phyloP scores from a whole-genome alignment of 1,284 basidiomycete genomes.

The Chalciporus sp. region DNA sequence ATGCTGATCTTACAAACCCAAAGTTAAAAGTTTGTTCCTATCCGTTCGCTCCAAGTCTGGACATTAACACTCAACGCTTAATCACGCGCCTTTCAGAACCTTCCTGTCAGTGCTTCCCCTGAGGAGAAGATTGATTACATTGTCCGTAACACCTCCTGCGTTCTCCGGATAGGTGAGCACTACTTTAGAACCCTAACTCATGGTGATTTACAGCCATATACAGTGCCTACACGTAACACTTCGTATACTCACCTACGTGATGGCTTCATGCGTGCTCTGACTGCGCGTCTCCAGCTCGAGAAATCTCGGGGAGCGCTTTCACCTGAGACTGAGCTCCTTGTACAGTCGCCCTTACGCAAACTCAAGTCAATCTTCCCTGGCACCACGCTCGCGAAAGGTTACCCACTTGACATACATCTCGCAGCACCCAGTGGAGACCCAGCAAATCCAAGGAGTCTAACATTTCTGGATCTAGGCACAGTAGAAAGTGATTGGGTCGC shows the following conservation, averaged over 20 bases:
- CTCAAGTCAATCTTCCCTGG: slow-evolving; percentile 78
- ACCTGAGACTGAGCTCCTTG: slow-evolving; percentile 55
- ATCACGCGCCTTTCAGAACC: slow-evolving; percentile 28
- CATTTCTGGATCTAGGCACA: slow-evolving; percentile 73
- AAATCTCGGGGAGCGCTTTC: slow-evolving; percentile 55
- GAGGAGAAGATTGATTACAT: slow-evolving; percentile 75
- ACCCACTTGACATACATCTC: slow-evolving; percentile 69
- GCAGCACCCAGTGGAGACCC: slow-evolving; percentile 50
- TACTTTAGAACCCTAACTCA: not conserved
- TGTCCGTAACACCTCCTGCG: slow-evolving; percentile 66
- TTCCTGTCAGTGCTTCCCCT: slow-evolving; percentile 49
- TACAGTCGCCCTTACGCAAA: slow-evolving; percentile 66
- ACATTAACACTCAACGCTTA: not conserved
- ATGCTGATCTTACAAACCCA: slow-evolving; percentile 72
- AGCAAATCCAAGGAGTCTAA: slow-evolving; percentile 51
- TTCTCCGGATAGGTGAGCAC: slow-evolving; percentile 70
- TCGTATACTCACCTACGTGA: slow-evolving; percentile 84
- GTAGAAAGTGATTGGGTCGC: slow-evolving; percentile 76
- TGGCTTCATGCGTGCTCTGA: slow-evolving; percentile 80
- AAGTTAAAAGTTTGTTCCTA: slow-evolving; percentile 52
- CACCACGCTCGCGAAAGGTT: slow-evolving; percentile 63
- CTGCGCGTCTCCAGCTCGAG: slow-evolving; percentile 61
- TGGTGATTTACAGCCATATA: slow-evolving; percentile 2
- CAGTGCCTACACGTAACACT: slow-evolving; percentile 82
- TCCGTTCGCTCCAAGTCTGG: not conserved